These are phyloP conservation scores for Omphalotus guepiniiformis DNA, from an alignment of 768 basidiomycete genomes.

Conservation along the genomic window DNA sequence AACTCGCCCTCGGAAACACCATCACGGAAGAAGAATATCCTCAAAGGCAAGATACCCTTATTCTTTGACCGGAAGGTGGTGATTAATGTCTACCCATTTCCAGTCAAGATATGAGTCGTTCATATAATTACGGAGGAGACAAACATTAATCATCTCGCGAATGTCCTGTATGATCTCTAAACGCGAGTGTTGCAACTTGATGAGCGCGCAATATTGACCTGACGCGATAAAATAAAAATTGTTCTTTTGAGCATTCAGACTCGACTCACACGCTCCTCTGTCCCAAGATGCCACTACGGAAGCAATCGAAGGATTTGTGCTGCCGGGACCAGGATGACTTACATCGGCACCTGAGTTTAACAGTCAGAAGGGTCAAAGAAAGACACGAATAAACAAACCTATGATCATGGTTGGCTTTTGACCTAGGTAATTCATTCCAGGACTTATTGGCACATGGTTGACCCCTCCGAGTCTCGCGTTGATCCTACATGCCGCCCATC, in stretches of 20 bases:
- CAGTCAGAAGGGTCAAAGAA: background rate
- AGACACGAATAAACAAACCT: no score
- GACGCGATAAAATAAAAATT: background rate
- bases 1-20: conserved; percentile 33
- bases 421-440: conserved; percentile 32
- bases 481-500: no score
- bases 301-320: conserved; percentile 23
- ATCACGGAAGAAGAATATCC: conserved; percentile 25
- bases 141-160: conserved; percentile 48
- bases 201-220: conserved; percentile 49
- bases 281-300: conserved; percentile 54
- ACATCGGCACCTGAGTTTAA: conserved; percentile 26
- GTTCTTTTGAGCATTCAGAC: no score
- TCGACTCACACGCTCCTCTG: no score
- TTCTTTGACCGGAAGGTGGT: no score
- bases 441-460: conserved; percentile 45
- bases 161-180: conserved; percentile 59
- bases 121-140: background rate
- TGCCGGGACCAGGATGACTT: conserved; percentile 21
- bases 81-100: no score
- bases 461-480: conserved; percentile 66
- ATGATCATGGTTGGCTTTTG: conserved; percentile 55
- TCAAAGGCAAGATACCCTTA: no score
- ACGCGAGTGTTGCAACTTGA: conserved; percentile 46
- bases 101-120: background rate